phyloP scores from a whole-genome alignment of 1,284 basidiomycete genomes.

The Apiotrichum mycotoxinovorans region DNA sequence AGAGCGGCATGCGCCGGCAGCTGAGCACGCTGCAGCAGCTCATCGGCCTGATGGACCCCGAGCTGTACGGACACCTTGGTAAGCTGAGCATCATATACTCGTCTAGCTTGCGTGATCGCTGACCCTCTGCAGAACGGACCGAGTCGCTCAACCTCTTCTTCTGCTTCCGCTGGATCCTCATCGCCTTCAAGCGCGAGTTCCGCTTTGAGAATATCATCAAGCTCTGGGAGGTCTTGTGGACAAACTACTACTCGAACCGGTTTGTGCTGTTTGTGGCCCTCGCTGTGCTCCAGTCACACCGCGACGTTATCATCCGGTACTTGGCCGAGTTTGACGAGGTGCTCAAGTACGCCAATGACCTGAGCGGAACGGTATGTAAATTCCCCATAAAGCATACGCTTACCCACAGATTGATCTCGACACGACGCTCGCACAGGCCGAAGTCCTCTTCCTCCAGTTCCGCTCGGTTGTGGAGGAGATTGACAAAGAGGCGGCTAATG shows the following conservation, averaged over 20 bases:
- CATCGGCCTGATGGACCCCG: conserved; percentile 88
- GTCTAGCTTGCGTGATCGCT: conserved; percentile 50
- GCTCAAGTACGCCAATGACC: conserved; percentile 89
- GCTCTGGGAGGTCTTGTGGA: conserved; percentile 95
- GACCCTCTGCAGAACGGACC: conserved; percentile 59
- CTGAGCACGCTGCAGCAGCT: conserved; percentile 83
- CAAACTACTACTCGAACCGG: conserved; percentile 77
- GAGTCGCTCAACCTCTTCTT: conserved; percentile 95
- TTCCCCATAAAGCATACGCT: neutral
- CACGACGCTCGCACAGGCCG: conserved; percentile 84
- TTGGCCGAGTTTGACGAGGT: conserved; percentile 69
- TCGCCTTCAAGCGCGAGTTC: conserved; percentile 94
- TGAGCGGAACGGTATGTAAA: conserved; percentile 67
- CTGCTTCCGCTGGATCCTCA: conserved; percentile 79
- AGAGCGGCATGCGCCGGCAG: conserved; percentile 95
- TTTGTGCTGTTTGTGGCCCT: conserved; percentile 95
- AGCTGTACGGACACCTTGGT: conserved; percentile 77
- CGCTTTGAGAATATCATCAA: conserved; percentile 79
- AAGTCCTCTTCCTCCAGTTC: conserved; percentile 72
- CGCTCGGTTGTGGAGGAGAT: conserved; percentile 70
- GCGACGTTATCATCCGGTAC: conserved; percentile 89
- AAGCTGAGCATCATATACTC: conserved; percentile 45
- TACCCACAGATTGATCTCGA: conserved; percentile 71
- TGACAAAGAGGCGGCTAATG: conserved; percentile 51
- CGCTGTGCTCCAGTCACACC: conserved; percentile 86